Percentiles rank a stretch among this genome's conserved stretches.
phyloP scores from a whole-genome alignment of 306 rosid genomes.

The Trichosanthes truncata region DNA sequence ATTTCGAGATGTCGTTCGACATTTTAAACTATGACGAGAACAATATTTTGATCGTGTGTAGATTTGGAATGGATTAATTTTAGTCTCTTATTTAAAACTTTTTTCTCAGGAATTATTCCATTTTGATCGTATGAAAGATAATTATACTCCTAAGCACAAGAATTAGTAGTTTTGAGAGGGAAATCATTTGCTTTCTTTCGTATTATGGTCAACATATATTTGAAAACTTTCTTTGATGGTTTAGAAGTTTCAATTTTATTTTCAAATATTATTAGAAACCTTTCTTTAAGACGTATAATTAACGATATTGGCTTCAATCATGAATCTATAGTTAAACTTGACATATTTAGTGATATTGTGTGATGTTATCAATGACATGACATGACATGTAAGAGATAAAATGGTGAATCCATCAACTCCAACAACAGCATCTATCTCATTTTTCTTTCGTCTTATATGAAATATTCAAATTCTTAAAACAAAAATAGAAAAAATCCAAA shows the following conservation, averaged over 20 bases:
- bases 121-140: background rate
- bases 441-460: background rate
- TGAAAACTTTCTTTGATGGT: background rate
- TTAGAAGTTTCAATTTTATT: background rate
- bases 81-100: background rate
- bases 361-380: background rate
- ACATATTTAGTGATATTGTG: background rate
- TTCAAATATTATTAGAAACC: background rate
- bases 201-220: background rate
- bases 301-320: background rate
- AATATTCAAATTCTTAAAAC: background rate
- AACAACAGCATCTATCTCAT: background rate
- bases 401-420: background rate
- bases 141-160: background rate
- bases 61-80: background rate
- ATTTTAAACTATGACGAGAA: background rate
- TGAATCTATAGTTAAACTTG: background rate
- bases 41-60: background rate
- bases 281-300: background rate
- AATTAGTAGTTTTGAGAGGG: background rate
- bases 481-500: background rate
- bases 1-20: no score
- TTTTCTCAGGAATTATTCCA: background rate
- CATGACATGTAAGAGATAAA: background rate
- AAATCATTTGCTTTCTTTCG: background rate